Conservation (phyloP, 1,284 basidiomycete species). For the Fomitopsis schrenkii region DNA sequence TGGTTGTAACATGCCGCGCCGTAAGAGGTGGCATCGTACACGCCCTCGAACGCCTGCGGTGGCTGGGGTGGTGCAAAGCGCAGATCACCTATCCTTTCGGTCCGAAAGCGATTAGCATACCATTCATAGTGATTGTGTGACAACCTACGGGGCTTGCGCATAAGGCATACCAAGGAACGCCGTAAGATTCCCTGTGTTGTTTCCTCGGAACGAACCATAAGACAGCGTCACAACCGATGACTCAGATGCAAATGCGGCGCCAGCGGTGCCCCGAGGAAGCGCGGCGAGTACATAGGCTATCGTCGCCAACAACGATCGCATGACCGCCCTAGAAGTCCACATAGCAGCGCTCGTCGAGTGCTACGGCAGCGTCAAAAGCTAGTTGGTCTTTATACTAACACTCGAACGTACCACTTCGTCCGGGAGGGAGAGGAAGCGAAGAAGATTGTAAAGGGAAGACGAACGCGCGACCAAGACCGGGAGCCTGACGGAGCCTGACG, state of each 20-base stretch:
- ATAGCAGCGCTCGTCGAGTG: neutral
- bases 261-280: neutral
- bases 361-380: too few relatives aligned
- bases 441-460: too few relatives aligned
- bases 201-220: conserved; percentile 2
- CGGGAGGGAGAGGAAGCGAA: too few relatives aligned
- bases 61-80: conserved; percentile 3
- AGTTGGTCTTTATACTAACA: neutral
- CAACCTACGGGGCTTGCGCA: conserved; percentile 5
- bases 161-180: conserved; percentile 6
- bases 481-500: neutral
- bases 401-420: too few relatives aligned
- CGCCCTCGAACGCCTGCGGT: conserved; percentile 33
- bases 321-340: neutral
- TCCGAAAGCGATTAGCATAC: too few relatives aligned
- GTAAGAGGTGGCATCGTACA: conserved; percentile 35
- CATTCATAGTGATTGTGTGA: neutral
- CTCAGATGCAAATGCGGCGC: neutral
- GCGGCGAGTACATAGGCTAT: neutral
- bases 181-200: neutral
- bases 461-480: too few relatives aligned
- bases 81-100: conserved; percentile 2
- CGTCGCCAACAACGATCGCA: too few relatives aligned
- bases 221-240: neutral
- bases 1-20: conserved; percentile 52